A percentile compares a stretch with the other conserved stretches of the same genome.
Evolutionary conservation across 179 eudicot genomes (phyloP).

Genomic region (Camellia oleifera): DNA sequence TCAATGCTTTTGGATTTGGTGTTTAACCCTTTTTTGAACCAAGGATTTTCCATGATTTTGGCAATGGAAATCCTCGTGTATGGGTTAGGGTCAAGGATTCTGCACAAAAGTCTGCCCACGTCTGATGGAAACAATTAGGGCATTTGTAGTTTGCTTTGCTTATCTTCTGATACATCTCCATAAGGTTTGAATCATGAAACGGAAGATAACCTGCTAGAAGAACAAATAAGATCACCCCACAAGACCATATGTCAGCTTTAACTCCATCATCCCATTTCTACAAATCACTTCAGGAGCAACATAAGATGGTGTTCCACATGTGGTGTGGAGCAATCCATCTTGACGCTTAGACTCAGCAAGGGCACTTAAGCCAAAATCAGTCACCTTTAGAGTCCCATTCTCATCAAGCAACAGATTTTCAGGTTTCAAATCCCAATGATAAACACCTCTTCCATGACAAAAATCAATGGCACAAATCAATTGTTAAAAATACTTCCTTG

Average conservation of each 20-base stretch:
- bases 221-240: constrained; percentile 34
- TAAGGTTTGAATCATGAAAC: constrained; percentile 36
- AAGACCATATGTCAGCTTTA: constrained; percentile 15
- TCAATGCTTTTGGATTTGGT: constrained; percentile 23
- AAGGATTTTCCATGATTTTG: constrained; percentile 28
- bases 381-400: constrained; percentile 31
- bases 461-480: constrained; percentile 44
- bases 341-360: constrained; percentile 17
- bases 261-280: constrained; percentile 29
- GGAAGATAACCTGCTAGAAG: constrained; percentile 41
- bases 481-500: constrained; percentile 39
- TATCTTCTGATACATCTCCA: constrained; percentile 37
- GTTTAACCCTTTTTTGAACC: constrained; percentile 37
- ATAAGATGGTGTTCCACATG: constrained; percentile 41
- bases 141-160: constrained; percentile 33
- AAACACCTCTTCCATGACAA: constrained; percentile 26
- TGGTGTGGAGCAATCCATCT: constrained; percentile 26
- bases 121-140: constrained; percentile 38
- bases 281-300: constrained; percentile 35
- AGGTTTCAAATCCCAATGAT: constrained; percentile 20
- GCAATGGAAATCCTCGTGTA: constrained; percentile 29
- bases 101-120: constrained; percentile 22
- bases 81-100: constrained; percentile 41
- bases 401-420: constrained; percentile 40
- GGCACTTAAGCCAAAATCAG: constrained; percentile 44